phyloP scores from a whole-genome alignment of 176 grass and related monocot species.

The bread wheat (Triticum aestivum) region IWGSC_CS_RefSeq_v2.1 NC_057812.1:560467450-560467949 shows the following conservation, averaged over 20 bases:
- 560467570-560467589: slow-evolving; percentile 27
- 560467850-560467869: neutral
- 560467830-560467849: neutral
- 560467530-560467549: slow-evolving; percentile 32
- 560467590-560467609: slow-evolving; percentile 12
- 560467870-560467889: slow-evolving; percentile 15
- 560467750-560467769: neutral
- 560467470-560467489: slow-evolving; percentile 71
- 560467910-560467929: no score
- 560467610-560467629: slow-evolving; percentile 37
- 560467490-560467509: slow-evolving; percentile 42
- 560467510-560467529: slow-evolving; percentile 31
- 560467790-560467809: slow-evolving; percentile 9
- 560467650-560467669: slow-evolving; percentile 15
- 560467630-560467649: slow-evolving; percentile 23
- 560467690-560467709: neutral
- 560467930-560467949: no score
- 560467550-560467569: no score
- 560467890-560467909: slow-evolving; percentile 25
- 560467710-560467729: slow-evolving; percentile 26
- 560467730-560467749: slow-evolving; percentile 39
- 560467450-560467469: slow-evolving; percentile 35
- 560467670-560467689: neutral
- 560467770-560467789: slow-evolving; percentile 27
- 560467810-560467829: neutral